Evolutionary conservation across 305 asterid species (phyloP).

Genomic region (Solanum aculeatissimum): DNA sequence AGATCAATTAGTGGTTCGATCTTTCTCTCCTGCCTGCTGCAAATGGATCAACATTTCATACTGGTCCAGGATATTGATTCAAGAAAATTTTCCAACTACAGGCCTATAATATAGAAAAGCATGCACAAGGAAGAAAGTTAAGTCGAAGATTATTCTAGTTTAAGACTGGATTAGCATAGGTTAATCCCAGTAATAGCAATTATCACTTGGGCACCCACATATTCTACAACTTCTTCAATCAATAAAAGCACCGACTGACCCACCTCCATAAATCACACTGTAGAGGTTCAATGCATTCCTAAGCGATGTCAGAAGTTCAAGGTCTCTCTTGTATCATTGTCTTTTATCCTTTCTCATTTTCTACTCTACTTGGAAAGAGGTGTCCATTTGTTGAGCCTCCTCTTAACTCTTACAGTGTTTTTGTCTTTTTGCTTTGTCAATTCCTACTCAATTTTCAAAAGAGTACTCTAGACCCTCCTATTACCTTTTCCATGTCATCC

Average conservation of each 20-base stretch:
- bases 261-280: neutral
- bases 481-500: constrained; percentile 15
- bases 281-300: neutral
- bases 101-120: neutral
- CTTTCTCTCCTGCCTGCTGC: neutral
- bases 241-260: neutral
- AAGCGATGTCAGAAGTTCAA: neutral
- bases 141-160: neutral
- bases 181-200: neutral
- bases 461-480: neutral
- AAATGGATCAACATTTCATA: neutral
- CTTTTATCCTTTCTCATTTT: neutral
- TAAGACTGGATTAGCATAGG: neutral
- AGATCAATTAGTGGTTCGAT: neutral
- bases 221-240: neutral
- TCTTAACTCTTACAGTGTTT: neutral
- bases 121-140: neutral
- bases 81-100: neutral
- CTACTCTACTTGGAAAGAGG: neutral
- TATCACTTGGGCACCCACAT: neutral
- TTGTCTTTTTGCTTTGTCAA: neutral
- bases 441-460: neutral
- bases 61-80: neutral
- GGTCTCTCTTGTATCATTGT: neutral
- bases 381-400: neutral